A percentile compares a stretch with the other conserved stretches of the same genome.
Conservation (phyloP, 2,329 filamentous ascomycete genomes). For the Cladophialophora bantiana region DNA sequence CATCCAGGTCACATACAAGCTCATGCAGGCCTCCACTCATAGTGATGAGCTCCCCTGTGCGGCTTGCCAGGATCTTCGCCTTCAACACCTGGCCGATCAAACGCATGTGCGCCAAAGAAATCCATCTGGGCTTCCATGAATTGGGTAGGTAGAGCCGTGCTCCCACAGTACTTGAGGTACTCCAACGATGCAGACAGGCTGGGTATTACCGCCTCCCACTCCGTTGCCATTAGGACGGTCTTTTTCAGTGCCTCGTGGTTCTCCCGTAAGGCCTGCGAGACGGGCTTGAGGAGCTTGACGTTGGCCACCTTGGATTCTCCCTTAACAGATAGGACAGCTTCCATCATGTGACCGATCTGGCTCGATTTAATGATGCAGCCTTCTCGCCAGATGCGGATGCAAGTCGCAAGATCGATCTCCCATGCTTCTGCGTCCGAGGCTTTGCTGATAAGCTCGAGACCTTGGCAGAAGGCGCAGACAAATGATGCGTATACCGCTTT, state of each 20-base stretch:
- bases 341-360: slow-evolving; percentile 8
- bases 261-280: not conserved
- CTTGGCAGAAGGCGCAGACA: too few relatives aligned
- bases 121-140: slow-evolving; percentile 13
- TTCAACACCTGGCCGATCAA: not conserved
- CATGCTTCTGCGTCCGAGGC: slow-evolving; percentile 5
- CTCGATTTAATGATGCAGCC: slow-evolving; percentile 13
- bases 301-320: not conserved
- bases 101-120: not conserved
- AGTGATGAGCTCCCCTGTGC: slow-evolving; percentile 6
- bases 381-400: slow-evolving; percentile 12
- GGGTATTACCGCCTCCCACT: not conserved
- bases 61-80: slow-evolving; percentile 12
- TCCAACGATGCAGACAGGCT: slow-evolving; percentile 6
- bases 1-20: not conserved
- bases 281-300: not conserved
- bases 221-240: slow-evolving; percentile 7
- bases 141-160: slow-evolving; percentile 9
- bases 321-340: not conserved
- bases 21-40: slow-evolving; percentile 12
- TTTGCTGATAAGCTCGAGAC: slow-evolving; percentile 8
- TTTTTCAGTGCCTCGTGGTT: slow-evolving; percentile 4
- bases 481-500: too few relatives aligned
- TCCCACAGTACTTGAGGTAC: slow-evolving; percentile 5
- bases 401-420: slow-evolving; percentile 7